phyloP scores from a whole-genome alignment of 177 flowering plant species.

The Vitis hybrid region DNA sequence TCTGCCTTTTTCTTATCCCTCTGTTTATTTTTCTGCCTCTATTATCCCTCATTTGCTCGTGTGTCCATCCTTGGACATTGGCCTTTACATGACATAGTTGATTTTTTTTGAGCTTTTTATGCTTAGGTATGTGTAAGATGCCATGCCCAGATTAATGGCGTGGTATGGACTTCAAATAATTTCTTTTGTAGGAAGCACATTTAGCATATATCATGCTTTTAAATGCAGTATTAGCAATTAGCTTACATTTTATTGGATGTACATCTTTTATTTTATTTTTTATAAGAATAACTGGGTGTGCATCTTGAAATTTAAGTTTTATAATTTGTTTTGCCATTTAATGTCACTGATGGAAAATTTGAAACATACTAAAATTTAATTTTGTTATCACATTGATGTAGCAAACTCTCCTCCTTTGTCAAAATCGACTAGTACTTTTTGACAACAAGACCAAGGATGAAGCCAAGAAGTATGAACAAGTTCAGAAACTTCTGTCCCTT shows the following conservation, averaged over 20 bases:
- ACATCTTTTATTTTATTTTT: background rate
- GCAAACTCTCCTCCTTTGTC: conserved; percentile 61
- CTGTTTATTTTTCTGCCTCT: too few species aligned
- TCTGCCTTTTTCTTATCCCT: too few species aligned
- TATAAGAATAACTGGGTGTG: too few species aligned
- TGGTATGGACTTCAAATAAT: too few species aligned
- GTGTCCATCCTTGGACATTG: too few species aligned
- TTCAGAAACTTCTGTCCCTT: conserved; percentile 58
- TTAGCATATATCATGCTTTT: too few species aligned
- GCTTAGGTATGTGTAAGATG: too few species aligned
- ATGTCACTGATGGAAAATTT: background rate
- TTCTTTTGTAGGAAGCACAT: too few species aligned
- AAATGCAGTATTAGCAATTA: background rate
- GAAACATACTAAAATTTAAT: background rate
- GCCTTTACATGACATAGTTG: too few species aligned
- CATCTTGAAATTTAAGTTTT: background rate
- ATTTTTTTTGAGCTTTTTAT: too few species aligned
- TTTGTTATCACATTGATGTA: conserved; percentile 21
- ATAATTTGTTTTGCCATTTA: background rate
- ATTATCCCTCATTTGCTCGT: too few species aligned
- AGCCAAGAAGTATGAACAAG: conserved; percentile 44
- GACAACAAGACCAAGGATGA: conserved; percentile 78
- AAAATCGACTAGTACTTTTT: conserved; percentile 64
- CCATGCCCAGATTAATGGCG: too few species aligned
- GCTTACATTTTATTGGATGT: background rate